Base-by-base conservation (phyloP, 148 eudicot species). In the Rhododendron vialii region DNA sequence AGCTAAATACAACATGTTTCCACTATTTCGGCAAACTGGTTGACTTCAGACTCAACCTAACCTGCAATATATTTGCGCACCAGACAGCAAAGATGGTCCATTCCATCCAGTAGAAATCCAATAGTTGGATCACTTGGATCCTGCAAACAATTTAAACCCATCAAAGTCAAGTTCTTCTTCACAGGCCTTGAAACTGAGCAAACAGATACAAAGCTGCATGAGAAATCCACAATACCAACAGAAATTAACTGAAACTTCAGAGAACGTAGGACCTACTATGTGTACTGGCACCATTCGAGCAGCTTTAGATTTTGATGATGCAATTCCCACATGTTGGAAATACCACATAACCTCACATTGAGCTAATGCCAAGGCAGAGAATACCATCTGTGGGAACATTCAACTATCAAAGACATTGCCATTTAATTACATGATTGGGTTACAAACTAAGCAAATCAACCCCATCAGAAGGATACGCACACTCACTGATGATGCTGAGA, bases 31-130 rank as follows among this genome's bases (percentile, higher is more conserved):
- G 67, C 74, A 78, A 71, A 80, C 51, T 85, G 81, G 41, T 82
- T 59, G 26, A 26, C 41, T 78, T 35, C 57, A 17, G 85, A 28
- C 22, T 77, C 77, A 86, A 55, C 45, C 89, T 78, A 84, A 98
- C 99, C 99, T 93, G 99, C 98, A 83, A 95, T 95, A 89, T 98
- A 98, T 90, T 98, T 98, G 92, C 99, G 98, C 84, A 98, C 99
- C 82, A 98, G 89, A 89, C 97, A 91, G 91, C 98, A 93, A 88
- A 98, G 99, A 26, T 85, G 95, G 82, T 95, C 98, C 93, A 98
- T 98, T 61, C 99, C 99, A 87, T 98, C 98, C 85, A 98, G 87
- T 84, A 98, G 75, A 82, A 92, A 98, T 75, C 99, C 99, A 85
- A 98, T 93, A 73, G 99, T 98, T 87, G 99, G 98, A 92, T 98